phyloP scores from a whole-genome alignment of 345 rosid species.

The Aquilaria sinensis region DNA sequence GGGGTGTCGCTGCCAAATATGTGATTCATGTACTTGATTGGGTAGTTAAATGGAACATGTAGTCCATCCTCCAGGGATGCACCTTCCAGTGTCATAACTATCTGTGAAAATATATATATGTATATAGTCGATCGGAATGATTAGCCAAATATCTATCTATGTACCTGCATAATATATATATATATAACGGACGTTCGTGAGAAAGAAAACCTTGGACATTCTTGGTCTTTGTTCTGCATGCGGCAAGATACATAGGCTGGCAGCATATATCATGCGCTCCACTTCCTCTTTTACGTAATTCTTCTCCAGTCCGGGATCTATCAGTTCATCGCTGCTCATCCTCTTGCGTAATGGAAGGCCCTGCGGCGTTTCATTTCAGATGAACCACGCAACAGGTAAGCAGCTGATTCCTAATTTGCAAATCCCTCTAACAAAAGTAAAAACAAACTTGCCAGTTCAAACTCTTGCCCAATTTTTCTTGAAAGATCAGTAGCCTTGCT shows the following conservation, averaged over 20 bases:
- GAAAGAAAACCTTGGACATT: conserved; percentile 30
- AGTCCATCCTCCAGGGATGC: conserved; percentile 12
- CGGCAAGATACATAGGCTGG: conserved; percentile 28
- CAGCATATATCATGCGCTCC: conserved; percentile 30
- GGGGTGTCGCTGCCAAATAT: conserved; percentile 5
- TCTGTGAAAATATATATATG: conserved; percentile 13
- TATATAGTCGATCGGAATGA: background rate
- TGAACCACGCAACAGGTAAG: background rate
- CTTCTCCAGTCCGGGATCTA: conserved; percentile 24
- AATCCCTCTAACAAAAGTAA: background rate
- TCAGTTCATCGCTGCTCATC: conserved; percentile 20
- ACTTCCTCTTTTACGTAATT: conserved; percentile 24
- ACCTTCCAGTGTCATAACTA: conserved; percentile 31
- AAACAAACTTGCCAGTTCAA: conserved; percentile 23
- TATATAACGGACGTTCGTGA: too few species aligned
- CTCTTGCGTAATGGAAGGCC: conserved; percentile 23
- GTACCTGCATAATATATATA: background rate
- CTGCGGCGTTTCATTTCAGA: conserved; percentile 16
- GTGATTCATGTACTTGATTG: conserved; percentile 9
- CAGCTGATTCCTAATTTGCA: background rate
- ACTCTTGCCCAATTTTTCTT: conserved; percentile 28
- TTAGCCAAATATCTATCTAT: background rate
- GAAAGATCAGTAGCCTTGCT: conserved; percentile 28
- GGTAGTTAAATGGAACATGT: background rate
- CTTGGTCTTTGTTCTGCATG: conserved; percentile 30